Evolutionary conservation across 441 rosid species (phyloP).

Genomic region (Gossypium gossypioides): DNA sequence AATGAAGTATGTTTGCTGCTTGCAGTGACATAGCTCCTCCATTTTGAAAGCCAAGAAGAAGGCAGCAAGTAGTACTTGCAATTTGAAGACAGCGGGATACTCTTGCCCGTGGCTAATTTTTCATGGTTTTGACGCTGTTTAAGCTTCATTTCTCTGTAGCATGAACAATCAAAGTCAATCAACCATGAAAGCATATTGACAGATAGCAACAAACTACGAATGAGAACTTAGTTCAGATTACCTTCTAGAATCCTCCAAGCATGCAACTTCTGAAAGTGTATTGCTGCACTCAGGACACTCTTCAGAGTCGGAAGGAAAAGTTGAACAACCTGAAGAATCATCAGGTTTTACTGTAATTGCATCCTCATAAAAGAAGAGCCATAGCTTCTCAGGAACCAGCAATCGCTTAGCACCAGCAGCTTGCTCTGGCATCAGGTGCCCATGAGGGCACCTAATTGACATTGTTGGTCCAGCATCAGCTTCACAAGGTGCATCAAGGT

Average conservation of each 20-base stretch:
- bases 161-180: conserved; percentile 27
- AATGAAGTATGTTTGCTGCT: conserved; percentile 59
- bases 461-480: conserved; percentile 86
- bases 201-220: background rate
- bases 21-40: conserved; percentile 75
- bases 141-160: conserved; percentile 64
- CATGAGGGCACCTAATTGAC: conserved; percentile 74
- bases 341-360: conserved; percentile 54
- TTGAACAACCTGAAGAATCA: conserved; percentile 44
- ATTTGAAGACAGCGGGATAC: conserved; percentile 41
- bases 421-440: conserved; percentile 74
- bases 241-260: conserved; percentile 81
- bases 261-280: conserved; percentile 85
- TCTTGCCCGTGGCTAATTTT: conserved; percentile 66
- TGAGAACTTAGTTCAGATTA: conserved; percentile 23
- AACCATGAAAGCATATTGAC: conserved; percentile 12
- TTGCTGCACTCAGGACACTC: conserved; percentile 68
- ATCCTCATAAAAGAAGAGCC: conserved; percentile 85
- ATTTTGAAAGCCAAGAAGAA: conserved; percentile 67
- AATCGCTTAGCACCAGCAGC: conserved; percentile 84
- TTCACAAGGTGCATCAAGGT: conserved; percentile 82
- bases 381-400: conserved; percentile 73
- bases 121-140: conserved; percentile 88
- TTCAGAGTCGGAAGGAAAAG: conserved; percentile 49
- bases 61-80: conserved; percentile 72